Evolutionary conservation across 2,329 filamentous ascomycete species (phyloP), one percentile per base, ranked within the genome.

Genomic region (Parasarocladium wereldwijsianum): DNA sequence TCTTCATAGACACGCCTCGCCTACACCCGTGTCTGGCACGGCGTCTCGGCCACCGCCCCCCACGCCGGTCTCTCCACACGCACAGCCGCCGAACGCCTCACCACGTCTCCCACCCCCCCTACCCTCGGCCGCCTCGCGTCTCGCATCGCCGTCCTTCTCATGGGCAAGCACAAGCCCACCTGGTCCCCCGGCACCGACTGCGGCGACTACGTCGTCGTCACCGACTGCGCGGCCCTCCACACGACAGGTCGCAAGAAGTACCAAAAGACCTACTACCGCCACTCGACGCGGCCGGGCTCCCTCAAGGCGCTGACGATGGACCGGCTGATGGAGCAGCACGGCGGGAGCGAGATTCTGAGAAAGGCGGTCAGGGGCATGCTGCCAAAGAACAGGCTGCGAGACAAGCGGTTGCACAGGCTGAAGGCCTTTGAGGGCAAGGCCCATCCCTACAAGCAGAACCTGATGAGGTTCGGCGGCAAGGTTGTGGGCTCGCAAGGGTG

Each of bases 91-190:
- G n/a, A n/a, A n/a, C n/a, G n/a, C n/a, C n/a, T n/a, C n/a, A n/a
- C n/a, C n/a, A n/a, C n/a, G n/a, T n/a, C n/a, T n/a, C n/a, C n/a
- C n/a, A 74, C 74, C 13, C 66, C 73, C 12, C 84, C 85, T 10
- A 76, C 84, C n/a, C 77, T 94, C 23, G 87, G 87, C 43, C 84
- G 87, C 24, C 68, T 94, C 30, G 87, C 87, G 37, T 84, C 79
- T 31, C 75, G 79, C 38, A 93, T 94, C 54, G 87, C 86, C 37
- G 64, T 77, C 32, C 66, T 83, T 36, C 73, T 94, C 31, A 94
- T 96, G 86, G 90, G 90, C 60, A 98, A 98, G 66, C 80, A 98
- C 69, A 98, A 98, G 62, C 90, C 90, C 14, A 93, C 90, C 55
- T 98, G 76, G 62, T 83, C 96, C 58, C 90, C 90, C 2, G 93